Evolutionary conservation across 306 rosid species (phyloP).

Genomic region (Arachis stenosperma): DNA sequence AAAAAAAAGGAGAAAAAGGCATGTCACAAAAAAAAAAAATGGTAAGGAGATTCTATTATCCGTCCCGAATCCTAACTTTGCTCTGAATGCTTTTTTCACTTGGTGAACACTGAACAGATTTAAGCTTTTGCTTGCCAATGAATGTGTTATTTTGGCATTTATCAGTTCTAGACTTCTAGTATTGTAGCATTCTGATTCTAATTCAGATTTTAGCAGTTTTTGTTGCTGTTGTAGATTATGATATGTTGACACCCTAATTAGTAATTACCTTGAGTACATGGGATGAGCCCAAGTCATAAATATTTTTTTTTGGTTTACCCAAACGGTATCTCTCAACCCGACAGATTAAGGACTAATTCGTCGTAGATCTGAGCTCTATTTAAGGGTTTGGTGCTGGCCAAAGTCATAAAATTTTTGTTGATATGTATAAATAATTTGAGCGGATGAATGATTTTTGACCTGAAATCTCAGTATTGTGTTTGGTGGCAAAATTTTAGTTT

Average conservation of each 20-base stretch:
- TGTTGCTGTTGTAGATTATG: neutral
- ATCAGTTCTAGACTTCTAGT: neutral
- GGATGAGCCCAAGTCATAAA: neutral
- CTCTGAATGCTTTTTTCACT: neutral
- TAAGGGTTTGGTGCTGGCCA: too few species aligned
- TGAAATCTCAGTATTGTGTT: too few species aligned
- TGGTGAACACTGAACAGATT: neutral
- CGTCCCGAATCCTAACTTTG: constrained; percentile 8
- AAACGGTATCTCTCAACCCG: too few species aligned
- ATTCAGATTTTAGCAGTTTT: neutral
- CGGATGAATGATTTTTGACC: neutral
- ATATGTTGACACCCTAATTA: neutral
- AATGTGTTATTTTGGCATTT: neutral
- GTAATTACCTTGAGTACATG: neutral
- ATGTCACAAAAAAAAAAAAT: constrained; percentile 21
- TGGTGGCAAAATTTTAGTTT: too few species aligned
- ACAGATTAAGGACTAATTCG: too few species aligned
- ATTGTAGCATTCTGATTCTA: constrained; percentile 4
- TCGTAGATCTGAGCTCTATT: too few species aligned
- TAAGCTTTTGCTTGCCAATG: constrained; percentile 7
- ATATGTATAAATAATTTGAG: neutral
- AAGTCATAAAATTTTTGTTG: neutral
- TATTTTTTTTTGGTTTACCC: too few species aligned
- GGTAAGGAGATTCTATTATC: too few species aligned
- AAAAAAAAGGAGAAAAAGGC: constrained; percentile 8